Percentiles rank a stretch among this genome's conserved stretches.
Evolutionary conservation across 257 asterid genomes (phyloP).

Genomic region (Penstemon davidsonii): DNA sequence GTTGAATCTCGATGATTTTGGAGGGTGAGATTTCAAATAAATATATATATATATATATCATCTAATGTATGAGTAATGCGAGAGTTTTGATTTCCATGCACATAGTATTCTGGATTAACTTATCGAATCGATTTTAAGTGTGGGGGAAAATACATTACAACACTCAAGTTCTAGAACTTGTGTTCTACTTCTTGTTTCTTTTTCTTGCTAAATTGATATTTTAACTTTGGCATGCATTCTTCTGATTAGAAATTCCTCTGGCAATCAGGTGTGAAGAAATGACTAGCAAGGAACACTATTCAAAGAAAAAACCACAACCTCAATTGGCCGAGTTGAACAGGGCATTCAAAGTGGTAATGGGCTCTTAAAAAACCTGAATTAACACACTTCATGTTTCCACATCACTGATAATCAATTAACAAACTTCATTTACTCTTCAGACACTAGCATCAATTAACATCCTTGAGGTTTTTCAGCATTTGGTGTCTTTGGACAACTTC

Average conservation of each 20-base stretch:
- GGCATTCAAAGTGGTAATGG: slow-evolving; percentile 66
- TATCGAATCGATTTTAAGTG: not conserved
- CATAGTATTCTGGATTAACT: not conserved
- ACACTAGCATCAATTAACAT: too few species aligned
- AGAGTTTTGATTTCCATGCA: too few species aligned
- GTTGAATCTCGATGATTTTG: too few species aligned
- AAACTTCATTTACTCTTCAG: too few species aligned
- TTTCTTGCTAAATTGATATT: not conserved
- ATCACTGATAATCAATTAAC: too few species aligned
- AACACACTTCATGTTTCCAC: too few species aligned
- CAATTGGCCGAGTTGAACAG: slow-evolving; percentile 53
- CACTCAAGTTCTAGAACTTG: not conserved
- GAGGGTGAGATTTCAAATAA: too few species aligned
- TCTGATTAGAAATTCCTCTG: slow-evolving; percentile 9
- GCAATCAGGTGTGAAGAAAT: slow-evolving; percentile 32
- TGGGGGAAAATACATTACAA: not conserved
- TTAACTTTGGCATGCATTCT: not conserved
- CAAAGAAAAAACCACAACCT: slow-evolving; percentile 46
- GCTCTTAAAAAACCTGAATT: not conserved
- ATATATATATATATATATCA: too few species aligned
- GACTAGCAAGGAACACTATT: slow-evolving; percentile 38
- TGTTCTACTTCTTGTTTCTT: not conserved
- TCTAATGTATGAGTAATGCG: too few species aligned
- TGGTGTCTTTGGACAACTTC: too few species aligned
- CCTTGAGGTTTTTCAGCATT: too few species aligned